These are phyloP conservation scores for Macrolepiota fuliginosa DNA, from an alignment of 768 basidiomycete genomes.

Conservation along the genomic window DNA sequence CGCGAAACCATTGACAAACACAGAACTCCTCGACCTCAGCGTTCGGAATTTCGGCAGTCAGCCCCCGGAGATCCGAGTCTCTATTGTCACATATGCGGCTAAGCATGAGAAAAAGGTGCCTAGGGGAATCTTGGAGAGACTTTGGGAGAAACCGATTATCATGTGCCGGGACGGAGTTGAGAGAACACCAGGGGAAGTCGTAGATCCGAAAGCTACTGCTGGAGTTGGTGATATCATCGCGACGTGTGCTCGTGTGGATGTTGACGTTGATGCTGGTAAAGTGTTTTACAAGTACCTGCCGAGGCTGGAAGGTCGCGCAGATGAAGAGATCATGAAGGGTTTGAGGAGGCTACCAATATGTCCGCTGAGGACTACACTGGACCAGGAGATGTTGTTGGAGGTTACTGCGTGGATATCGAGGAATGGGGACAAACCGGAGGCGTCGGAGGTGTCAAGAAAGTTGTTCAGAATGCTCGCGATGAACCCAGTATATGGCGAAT, in stretches of 20 bases:
- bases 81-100: background rate
- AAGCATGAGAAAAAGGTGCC: constrained; percentile 2
- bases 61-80: background rate
- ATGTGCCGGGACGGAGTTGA: background rate
- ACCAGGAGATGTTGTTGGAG: background rate
- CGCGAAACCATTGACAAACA: background rate
- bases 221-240: constrained; percentile 1
- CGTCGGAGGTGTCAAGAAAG: constrained; percentile 4
- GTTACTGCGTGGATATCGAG: constrained; percentile 1
- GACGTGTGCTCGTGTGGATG: background rate
- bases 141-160: background rate
- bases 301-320: background rate
- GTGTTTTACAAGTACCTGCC: constrained; percentile 5
- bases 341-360: background rate
- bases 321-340: background rate
- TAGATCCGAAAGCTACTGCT: background rate
- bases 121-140: background rate
- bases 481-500: background rate
- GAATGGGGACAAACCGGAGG: background rate
- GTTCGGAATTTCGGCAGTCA: constrained; percentile 8
- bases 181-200: constrained; percentile 5
- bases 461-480: constrained; percentile 4
- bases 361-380: background rate
- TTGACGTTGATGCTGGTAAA: background rate
- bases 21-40: background rate